Evolutionary conservation across 2,329 filamentous ascomycete genomes (phyloP).

Genomic region (Pyrenophora seminiperda): DNA sequence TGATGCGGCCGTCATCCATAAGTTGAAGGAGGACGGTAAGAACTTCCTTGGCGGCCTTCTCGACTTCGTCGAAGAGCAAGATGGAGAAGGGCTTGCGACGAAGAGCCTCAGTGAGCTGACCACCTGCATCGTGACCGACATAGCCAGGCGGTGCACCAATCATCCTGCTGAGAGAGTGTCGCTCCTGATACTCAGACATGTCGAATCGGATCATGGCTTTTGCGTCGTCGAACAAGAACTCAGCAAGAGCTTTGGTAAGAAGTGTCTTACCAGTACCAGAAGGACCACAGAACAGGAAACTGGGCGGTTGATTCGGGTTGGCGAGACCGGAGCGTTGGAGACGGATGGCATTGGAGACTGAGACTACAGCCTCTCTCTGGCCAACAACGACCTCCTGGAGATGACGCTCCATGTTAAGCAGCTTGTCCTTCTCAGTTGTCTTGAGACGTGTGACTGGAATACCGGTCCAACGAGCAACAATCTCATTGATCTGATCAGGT

Average conservation of each 20-base stretch:
- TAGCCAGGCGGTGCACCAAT: slow-evolving; percentile 97
- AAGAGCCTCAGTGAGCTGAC: slow-evolving; percentile 92
- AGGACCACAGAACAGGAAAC: slow-evolving; percentile 98
- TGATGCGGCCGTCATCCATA: slow-evolving; percentile 99
- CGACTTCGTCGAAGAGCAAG: slow-evolving; percentile 94
- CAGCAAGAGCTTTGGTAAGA: slow-evolving; percentile 92
- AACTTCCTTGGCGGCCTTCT: slow-evolving; percentile 98
- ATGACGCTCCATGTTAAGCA: slow-evolving; percentile 94
- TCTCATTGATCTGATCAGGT: slow-evolving; percentile 98
- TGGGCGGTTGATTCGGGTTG: slow-evolving; percentile 96
- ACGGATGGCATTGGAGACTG: slow-evolving; percentile 94
- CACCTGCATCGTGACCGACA: slow-evolving; percentile 93
- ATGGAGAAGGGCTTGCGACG: slow-evolving; percentile 97
- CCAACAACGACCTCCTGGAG: slow-evolving; percentile 86
- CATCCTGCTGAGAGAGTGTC: slow-evolving; percentile 93
- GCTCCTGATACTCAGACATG: slow-evolving; percentile 99
- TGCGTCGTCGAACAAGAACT: slow-evolving; percentile 96
- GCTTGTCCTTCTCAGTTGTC: slow-evolving; percentile 96
- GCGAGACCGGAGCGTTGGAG: slow-evolving; percentile 90
- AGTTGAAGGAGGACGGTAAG: slow-evolving; percentile 97
- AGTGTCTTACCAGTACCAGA: slow-evolving; percentile 98
- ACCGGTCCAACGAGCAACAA: slow-evolving; percentile 96
- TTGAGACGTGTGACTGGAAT: slow-evolving; percentile 94
- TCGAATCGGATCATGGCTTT: slow-evolving; percentile 99
- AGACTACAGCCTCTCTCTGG: slow-evolving; percentile 89